phyloP scores from a whole-genome alignment of 1,284 basidiomycete genomes.

The Ceratobasidium sp. region DNA sequence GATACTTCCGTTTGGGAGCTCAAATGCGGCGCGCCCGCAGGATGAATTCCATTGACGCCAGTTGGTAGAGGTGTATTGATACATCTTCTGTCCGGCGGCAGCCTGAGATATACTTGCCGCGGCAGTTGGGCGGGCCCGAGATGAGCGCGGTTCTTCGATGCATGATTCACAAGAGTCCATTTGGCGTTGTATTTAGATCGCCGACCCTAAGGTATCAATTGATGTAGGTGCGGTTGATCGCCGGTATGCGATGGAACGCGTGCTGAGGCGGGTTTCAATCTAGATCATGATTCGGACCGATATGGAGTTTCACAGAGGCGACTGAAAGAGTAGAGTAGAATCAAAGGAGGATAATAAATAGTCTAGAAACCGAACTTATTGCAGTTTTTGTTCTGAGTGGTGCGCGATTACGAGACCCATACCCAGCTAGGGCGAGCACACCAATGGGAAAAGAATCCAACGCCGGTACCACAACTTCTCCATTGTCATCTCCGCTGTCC shows the following conservation, averaged over 20 bases:
- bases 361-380: not conserved
- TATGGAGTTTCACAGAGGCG: not conserved
- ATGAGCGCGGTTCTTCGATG: too few species aligned
- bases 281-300: not conserved
- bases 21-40: not conserved
- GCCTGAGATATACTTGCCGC: not conserved
- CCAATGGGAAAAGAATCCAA: slow-evolving; percentile 31
- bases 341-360: not conserved
- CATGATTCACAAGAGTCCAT: too few species aligned
- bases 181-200: too few species aligned
- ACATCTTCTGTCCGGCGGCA: not conserved
- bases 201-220: not conserved
- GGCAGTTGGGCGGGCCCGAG: not conserved
- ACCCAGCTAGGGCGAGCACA: slow-evolving; percentile 12
- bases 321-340: not conserved
- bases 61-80: not conserved
- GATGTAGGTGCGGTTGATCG: not conserved
- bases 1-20: not conserved
- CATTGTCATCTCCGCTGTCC: slow-evolving; percentile 1
- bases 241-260: not conserved
- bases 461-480: slow-evolving; percentile 20
- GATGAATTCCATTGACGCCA: not conserved
- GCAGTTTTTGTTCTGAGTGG: not conserved
- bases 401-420: not conserved
- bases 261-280: not conserved